Conservation (phyloP, 768 basidiomycete genomes). For the Trametes elegans region DNA sequence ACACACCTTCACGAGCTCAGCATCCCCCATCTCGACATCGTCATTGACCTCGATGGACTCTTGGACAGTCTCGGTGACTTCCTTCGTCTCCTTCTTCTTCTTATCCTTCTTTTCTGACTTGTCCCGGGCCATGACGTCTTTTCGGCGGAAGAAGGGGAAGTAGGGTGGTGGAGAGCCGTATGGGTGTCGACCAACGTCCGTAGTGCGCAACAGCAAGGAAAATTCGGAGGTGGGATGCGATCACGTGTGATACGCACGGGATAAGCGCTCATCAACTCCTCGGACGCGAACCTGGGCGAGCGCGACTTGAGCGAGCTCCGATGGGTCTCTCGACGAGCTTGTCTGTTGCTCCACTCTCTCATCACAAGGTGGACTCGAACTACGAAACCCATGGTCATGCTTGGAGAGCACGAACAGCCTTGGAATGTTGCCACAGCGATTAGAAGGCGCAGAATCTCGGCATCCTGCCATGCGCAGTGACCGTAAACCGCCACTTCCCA, state of each 20-base stretch:
- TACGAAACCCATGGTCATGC: too few species aligned
- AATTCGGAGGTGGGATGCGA: background rate
- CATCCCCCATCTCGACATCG: slow-evolving; percentile 50
- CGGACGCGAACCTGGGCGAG: background rate
- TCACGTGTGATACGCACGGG: background rate
- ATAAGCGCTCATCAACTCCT: background rate
- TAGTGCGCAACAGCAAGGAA: background rate
- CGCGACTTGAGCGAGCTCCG: too few species aligned
- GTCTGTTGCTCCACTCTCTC: too few species aligned
- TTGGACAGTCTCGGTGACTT: slow-evolving; percentile 25
- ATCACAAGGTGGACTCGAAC: too few species aligned
- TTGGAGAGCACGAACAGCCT: too few species aligned
- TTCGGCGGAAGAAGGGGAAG: background rate
- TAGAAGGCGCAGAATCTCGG: too few species aligned
- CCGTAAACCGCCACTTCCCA: too few species aligned
- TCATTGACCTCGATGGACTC: slow-evolving; percentile 30
- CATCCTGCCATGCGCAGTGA: too few species aligned
- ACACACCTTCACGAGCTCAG: slow-evolving; percentile 35
- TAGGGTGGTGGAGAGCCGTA: background rate
- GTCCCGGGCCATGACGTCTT: slow-evolving; percentile 58
- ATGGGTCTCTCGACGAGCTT: too few species aligned
- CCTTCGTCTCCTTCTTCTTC: slow-evolving; percentile 52
- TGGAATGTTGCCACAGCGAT: too few species aligned
- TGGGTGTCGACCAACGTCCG: background rate
- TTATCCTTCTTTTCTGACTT: slow-evolving; percentile 77